Percentiles rank a stretch among this genome's conserved stretches.
Evolutionary conservation across 345 rosid genomes (phyloP).

Genomic region (Linum trigynum): DNA sequence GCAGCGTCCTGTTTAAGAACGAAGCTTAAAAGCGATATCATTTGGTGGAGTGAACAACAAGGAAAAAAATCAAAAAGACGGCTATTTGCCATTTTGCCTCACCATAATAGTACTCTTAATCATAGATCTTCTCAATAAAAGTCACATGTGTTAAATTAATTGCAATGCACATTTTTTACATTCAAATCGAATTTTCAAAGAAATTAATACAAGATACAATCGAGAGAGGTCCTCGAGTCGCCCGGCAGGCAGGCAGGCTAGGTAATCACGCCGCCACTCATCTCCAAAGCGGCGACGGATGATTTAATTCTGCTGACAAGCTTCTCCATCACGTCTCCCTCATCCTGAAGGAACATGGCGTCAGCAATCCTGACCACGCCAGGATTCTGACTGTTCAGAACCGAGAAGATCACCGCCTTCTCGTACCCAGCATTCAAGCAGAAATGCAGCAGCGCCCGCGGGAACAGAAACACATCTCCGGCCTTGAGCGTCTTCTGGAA

Average conservation of each 20-base stretch:
- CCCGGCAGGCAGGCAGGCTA: neutral
- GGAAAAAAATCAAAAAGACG: no score
- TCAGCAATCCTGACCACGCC: constrained; percentile 45
- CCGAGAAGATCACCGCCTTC: constrained; percentile 39
- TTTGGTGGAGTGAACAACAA: no score
- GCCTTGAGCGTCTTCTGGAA: constrained; percentile 37
- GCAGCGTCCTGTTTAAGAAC: no score
- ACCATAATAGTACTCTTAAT: no score
- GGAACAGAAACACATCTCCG: constrained; percentile 69
- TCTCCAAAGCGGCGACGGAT: constrained; percentile 13
- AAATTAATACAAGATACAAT: no score
- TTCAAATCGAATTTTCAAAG: no score
- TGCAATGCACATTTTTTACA: no score
- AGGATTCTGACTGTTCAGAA: constrained; percentile 73
- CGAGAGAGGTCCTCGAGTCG: no score
- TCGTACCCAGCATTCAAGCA: constrained; percentile 49
- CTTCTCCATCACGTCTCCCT: constrained; percentile 20
- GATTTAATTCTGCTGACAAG: constrained; percentile 25
- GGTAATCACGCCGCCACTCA: neutral
- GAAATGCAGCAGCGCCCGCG: constrained; percentile 61
- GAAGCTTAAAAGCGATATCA: no score
- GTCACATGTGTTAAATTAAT: no score
- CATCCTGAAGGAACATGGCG: constrained; percentile 26
- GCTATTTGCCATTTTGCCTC: no score
- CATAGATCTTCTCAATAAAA: no score